Percentiles rank a stretch among this genome's conserved stretches.
Evolutionary conservation across 768 basidiomycete species (phyloP).

Genomic region (Boletus sp.): DNA sequence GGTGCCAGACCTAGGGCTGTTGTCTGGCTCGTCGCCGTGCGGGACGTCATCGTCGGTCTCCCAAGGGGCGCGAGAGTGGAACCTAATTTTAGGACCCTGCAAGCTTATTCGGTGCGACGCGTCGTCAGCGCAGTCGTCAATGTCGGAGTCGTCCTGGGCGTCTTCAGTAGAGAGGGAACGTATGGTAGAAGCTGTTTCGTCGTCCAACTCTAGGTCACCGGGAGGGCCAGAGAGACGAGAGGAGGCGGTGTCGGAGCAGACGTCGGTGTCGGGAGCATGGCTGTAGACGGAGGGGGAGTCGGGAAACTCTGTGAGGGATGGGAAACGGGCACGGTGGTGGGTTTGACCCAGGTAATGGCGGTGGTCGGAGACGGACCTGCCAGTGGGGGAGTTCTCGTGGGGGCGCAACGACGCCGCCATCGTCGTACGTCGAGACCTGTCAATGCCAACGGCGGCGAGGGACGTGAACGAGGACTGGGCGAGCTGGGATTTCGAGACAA

Average conservation of each 20-base stretch:
- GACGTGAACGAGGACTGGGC: background rate
- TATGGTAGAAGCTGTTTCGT: constrained; percentile 38
- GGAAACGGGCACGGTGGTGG: constrained; percentile 43
- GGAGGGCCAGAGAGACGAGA: constrained; percentile 42
- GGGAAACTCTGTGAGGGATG: constrained; percentile 55
- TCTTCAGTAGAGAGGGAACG: constrained; percentile 30
- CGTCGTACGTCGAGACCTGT: constrained; percentile 5
- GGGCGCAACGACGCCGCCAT: constrained; percentile 45
- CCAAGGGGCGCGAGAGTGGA: constrained; percentile 83
- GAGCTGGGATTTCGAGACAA: constrained; percentile 4
- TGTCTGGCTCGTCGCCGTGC: constrained; percentile 48
- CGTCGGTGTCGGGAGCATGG: constrained; percentile 44
- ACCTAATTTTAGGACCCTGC: constrained; percentile 80
- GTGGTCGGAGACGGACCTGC: constrained; percentile 43
- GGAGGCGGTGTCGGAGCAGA: constrained; percentile 25
- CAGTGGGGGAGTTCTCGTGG: constrained; percentile 28
- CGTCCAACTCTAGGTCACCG: constrained; percentile 57
- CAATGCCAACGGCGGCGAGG: constrained; percentile 6
- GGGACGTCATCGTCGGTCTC: constrained; percentile 55
- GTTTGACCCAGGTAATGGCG: constrained; percentile 40
- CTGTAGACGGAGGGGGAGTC: constrained; percentile 74
- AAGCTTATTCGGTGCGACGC: constrained; percentile 58
- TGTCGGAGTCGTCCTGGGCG: constrained; percentile 35
- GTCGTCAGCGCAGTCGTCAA: constrained; percentile 43
- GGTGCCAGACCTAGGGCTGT: constrained; percentile 32